phyloP scores from a whole-genome alignment of 2,329 filamentous ascomycete genomes.

The Fusarium chaquense region DNA sequence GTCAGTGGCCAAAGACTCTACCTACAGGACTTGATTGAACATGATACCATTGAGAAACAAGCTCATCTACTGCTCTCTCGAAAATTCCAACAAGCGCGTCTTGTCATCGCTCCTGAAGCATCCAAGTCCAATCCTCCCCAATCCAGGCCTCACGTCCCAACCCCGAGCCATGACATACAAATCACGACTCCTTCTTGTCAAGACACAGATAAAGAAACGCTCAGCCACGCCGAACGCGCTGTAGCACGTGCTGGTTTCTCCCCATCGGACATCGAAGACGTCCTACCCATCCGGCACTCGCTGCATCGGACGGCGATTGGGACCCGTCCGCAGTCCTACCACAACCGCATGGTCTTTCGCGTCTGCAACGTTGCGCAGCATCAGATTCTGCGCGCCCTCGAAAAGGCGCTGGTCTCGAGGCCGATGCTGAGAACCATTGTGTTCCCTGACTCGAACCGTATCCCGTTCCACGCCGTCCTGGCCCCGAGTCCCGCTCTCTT shows the following conservation, averaged over 20 bases:
- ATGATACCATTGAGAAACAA: conserved; percentile 51
- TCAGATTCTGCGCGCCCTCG: conserved; percentile 47
- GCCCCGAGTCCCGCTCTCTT: conserved; percentile 40
- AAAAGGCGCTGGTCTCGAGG: conserved; percentile 45
- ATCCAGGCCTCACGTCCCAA: not conserved
- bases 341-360: conserved; percentile 51
- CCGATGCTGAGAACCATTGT: conserved; percentile 50
- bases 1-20: conserved; percentile 49
- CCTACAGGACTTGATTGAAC: conserved; percentile 51
- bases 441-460: conserved; percentile 29
- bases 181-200: not conserved
- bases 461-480: conserved; percentile 49
- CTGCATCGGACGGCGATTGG: conserved; percentile 50
- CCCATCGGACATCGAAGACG: conserved; percentile 45
- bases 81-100: conserved; percentile 33
- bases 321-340: conserved; percentile 52
- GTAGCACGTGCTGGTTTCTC: conserved; percentile 36
- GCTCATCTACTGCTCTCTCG: conserved; percentile 46
- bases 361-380: conserved; percentile 32
- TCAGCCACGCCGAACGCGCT: conserved; percentile 23
- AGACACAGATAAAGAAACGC: conserved; percentile 6
- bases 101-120: conserved; percentile 18
- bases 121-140: not conserved
- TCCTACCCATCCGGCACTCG: conserved; percentile 49
- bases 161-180: not conserved